Percentiles rank a stretch among this genome's conserved stretches.
These are phyloP conservation scores for Scheffersomyces titani DNA, from an alignment of 1,139 yeast genomes.

Conservation along the genomic window DNA sequence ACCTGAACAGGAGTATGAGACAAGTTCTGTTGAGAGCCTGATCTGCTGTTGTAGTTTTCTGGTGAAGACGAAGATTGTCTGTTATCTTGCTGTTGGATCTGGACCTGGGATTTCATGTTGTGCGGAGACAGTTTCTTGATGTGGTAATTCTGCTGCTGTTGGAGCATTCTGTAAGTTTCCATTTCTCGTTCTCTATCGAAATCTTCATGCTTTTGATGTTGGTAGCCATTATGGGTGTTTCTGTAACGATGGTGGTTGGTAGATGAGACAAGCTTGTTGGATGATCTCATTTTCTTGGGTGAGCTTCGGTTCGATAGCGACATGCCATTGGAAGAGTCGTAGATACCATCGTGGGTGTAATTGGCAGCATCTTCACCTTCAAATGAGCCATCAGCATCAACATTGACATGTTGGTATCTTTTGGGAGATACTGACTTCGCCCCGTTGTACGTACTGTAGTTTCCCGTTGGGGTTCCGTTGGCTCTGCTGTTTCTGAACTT, in stretches of 20 bases:
- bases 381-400: constrained; percentile 21
- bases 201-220: constrained; percentile 18
- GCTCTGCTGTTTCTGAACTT: constrained; percentile 7
- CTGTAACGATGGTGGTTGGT: constrained; percentile 22
- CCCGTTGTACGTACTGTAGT: background rate
- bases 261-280: constrained; percentile 19
- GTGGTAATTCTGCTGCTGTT: constrained; percentile 34
- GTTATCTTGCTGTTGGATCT: constrained; percentile 8
- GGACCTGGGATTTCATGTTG: constrained; percentile 20
- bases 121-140: constrained; percentile 20
- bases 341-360: constrained; percentile 27
- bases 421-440: background rate
- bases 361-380: constrained; percentile 20
- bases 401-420: constrained; percentile 13
- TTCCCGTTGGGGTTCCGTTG: constrained; percentile 18
- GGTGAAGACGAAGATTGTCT: background rate
- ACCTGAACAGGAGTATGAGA: constrained; percentile 12
- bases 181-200: constrained; percentile 31
- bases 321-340: constrained; percentile 17
- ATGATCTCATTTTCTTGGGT: constrained; percentile 17
- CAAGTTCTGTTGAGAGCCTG: constrained; percentile 8
- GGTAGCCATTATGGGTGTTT: constrained; percentile 8
- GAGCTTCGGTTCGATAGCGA: constrained; percentile 10
- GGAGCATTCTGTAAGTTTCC: constrained; percentile 31
- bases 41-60: constrained; percentile 9